Base-by-base conservation (phyloP, 306 rosid genomes). In the Glycine latifolia region DNA sequence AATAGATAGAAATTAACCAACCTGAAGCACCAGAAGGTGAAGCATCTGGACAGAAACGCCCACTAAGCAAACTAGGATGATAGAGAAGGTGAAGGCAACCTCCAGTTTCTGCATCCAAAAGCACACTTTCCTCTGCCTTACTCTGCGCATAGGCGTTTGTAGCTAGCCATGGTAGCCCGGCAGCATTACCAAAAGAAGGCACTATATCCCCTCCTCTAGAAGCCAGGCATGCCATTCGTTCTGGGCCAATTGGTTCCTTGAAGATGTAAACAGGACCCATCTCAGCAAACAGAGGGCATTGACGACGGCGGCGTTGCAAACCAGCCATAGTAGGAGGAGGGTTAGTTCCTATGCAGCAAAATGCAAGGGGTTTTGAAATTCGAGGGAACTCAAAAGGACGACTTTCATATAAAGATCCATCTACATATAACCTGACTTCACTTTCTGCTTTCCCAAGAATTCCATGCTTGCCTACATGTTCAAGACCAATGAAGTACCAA, bases 281-380 rank as follows among this genome's bases (percentile, higher is more conserved):
- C 86, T 95, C 99, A 74, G 99, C 97, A 93, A 95, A 95, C 87
- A 95, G 85, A 81, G 99, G 99, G 86, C 99, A 93, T 55, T 95
- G 99, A 68, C 98, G 98, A 73, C 98, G 98, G 33, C 97, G 98
- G 59, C 99, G 97, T 73, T 95, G 99, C 82, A 95, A 93, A 80
- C 99, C 99, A 87, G 99, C 99, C 89, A 95, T 93, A 67, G 99
- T 95, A 84, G 99, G 98, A 84, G 99, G 99, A 75, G 98, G 99
- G 78, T 95, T 95, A 83, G 99, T 95, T 71, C 98, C 99, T 86
- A 95, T 92, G 90, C 99, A 95, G 88, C 99, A 93, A 89, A 95
- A 95, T 53, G 98, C 96, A 85, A 95, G 94, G 62, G 99, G 89
- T 87, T 91, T 95, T 71, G 97, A 95, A 83, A 95, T 95, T 78